Conservation (phyloP, 305 asterid genomes). For the Andrographis paniculata region DNA sequence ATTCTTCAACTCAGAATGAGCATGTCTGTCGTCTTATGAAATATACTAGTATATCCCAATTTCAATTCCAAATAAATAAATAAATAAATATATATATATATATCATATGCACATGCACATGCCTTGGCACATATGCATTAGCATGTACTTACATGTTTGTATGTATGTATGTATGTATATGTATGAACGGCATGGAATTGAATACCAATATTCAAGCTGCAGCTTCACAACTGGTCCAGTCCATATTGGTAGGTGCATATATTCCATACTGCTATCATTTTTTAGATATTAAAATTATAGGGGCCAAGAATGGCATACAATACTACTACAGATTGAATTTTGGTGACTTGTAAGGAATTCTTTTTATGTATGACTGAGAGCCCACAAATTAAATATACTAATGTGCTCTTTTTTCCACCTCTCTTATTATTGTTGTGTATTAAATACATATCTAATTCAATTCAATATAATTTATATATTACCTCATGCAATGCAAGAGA, state of each 20-base stretch:
- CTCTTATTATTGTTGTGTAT: not conserved
- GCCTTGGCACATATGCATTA: not conserved
- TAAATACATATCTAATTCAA: not conserved
- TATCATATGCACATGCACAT: not conserved
- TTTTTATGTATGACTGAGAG: not conserved
- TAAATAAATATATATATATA: too few relatives aligned
- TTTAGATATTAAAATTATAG: too few relatives aligned
- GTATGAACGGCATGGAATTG: not conserved
- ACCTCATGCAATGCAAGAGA: not conserved
- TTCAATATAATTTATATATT: not conserved
- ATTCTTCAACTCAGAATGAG: slow-evolving; percentile 82
- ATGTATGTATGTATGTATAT: not conserved
- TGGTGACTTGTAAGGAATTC: not conserved
- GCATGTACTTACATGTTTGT: too few relatives aligned
- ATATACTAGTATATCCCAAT: slow-evolving; percentile 18
- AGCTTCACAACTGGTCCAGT: slow-evolving; percentile 20
- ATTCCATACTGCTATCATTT: not conserved
- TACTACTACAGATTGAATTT: slow-evolving; percentile 5
- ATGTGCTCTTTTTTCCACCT: not conserved
- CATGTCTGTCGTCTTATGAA: slow-evolving; percentile 66
- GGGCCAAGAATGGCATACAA: too few relatives aligned
- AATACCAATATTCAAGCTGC: slow-evolving; percentile 11
- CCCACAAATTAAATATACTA: not conserved
- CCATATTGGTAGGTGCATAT: slow-evolving; percentile 20
- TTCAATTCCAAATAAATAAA: slow-evolving; percentile 18